Base-by-base conservation (phyloP, 2,329 filamentous ascomycete species). In the Monosporascus cannonballus region DNA sequence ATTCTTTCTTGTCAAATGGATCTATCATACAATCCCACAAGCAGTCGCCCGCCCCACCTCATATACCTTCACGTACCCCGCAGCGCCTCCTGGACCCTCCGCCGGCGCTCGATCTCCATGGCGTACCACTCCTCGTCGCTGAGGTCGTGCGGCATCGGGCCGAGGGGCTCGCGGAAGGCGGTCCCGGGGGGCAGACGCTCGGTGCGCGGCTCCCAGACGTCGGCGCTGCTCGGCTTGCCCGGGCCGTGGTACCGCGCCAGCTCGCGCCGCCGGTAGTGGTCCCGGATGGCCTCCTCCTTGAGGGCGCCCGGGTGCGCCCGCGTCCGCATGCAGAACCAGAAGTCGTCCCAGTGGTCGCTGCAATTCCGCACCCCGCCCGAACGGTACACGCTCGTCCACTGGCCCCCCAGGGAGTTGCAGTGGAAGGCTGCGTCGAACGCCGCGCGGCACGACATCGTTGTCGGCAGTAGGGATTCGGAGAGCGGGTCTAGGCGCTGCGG, bases 251-350 rank as follows among this genome's bases (percentile, higher is more conserved):
- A 87, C 68, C 84, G 87, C 39, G 80, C 80, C 56, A 76, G 71
- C 64, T 82, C 78, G 69, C 85, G 87, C 58, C 80, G 76, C 57
- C 82, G 76, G 71, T 92, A 90, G 70, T 86, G 83, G 47, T 83
- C 82, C 55, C 77, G 76, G 51, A 95, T 79, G 61, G 78, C 76
- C 50, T 76, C 79, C 54, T 80, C 83, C 62, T 83, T 83, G 59
- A 83, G 73, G 44, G 77, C 72, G 24, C 81, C 79, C 0, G 77
- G 70, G 64, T 84, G 84, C 2, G 79, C 78, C 63, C 87, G 85
- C 38, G 85, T 85, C 58, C 89, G 85, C 92, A 97, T 96, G 77
- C 94, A 99, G 74, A 96, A 93, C 89, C 92, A 96, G 72, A 96
- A 97, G 70, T 96, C 89, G 56, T 86, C 81, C 91, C 93, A 96